Conservation (phyloP, 2,329 filamentous ascomycete genomes). For the Echinosphaeria canescens region DNA sequence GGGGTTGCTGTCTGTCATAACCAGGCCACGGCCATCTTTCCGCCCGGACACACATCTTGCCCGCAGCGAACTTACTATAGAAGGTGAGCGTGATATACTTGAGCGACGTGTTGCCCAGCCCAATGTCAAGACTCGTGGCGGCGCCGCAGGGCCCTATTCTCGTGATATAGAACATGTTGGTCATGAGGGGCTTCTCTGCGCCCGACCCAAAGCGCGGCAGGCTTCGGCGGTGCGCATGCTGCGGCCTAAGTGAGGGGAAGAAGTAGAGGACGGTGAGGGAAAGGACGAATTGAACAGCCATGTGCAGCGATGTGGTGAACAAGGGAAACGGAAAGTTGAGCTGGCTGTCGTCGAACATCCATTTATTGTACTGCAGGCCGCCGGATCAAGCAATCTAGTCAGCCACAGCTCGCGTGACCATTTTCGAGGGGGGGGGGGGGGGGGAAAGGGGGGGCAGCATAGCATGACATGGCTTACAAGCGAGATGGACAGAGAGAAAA, state of each 20-base stretch:
- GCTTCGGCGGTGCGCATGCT: constrained; percentile 21
- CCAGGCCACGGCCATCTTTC: too few relatives aligned
- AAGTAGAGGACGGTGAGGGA: constrained; percentile 60
- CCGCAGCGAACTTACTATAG: constrained; percentile 45
- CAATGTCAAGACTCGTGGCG: constrained; percentile 89
- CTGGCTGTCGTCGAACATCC: constrained; percentile 84
- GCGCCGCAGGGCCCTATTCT: constrained; percentile 80
- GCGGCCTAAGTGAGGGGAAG: constrained; percentile 63
- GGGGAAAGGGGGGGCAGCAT: neutral
- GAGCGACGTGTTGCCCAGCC: constrained; percentile 83
- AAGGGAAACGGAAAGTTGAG: constrained; percentile 87
- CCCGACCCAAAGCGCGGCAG: constrained; percentile 28
- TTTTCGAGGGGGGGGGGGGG: neutral
- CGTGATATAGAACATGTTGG: constrained; percentile 76
- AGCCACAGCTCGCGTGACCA: constrained; percentile 1
- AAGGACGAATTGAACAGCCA: constrained; percentile 81
- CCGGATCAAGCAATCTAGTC: constrained; percentile 7
- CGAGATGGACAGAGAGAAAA: constrained; percentile 85
- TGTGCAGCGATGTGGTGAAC: constrained; percentile 88
- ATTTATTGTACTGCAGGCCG: constrained; percentile 77
- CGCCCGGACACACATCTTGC: too few relatives aligned
- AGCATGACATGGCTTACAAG: constrained; percentile 34
- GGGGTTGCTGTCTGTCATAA: too few relatives aligned
- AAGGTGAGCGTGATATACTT: constrained; percentile 96
- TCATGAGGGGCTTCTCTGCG: constrained; percentile 47